Conservation (phyloP, 2,329 filamentous ascomycete genomes). For the Cytospora schulzeri region DNA sequence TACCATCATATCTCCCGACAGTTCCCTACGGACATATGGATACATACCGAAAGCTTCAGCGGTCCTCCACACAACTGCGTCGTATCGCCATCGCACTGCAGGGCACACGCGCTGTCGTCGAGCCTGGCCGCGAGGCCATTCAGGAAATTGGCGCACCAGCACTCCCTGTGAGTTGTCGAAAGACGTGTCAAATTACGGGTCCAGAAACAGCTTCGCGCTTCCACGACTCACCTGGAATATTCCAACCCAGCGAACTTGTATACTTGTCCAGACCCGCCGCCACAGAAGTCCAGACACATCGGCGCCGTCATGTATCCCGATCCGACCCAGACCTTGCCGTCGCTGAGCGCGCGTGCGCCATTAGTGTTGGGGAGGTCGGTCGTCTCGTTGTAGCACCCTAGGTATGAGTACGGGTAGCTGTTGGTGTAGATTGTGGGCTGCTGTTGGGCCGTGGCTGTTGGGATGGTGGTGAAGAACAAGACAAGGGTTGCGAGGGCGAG, state of each 20-base stretch:
- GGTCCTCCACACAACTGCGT: constrained; percentile 56
- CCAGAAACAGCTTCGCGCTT: too few relatives aligned
- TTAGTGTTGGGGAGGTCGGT: constrained; percentile 45
- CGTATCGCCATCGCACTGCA: constrained; percentile 56
- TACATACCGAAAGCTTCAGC: constrained; percentile 48
- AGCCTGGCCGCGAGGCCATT: constrained; percentile 49
- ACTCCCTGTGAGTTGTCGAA: constrained; percentile 47
- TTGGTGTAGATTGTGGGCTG: constrained; percentile 39
- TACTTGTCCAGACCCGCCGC: constrained; percentile 35
- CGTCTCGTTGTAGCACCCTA: constrained; percentile 63
- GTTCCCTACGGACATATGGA: neutral
- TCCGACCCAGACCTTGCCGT: constrained; percentile 43
- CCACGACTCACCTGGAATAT: constrained; percentile 46
- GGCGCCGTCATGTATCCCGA: constrained; percentile 54
- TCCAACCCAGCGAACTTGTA: constrained; percentile 58
- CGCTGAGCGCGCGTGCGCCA: constrained; percentile 47
- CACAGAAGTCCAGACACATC: constrained; percentile 55
- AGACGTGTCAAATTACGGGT: neutral
- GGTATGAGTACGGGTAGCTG: constrained; percentile 48
- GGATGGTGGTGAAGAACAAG: constrained; percentile 23
- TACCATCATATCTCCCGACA: neutral
- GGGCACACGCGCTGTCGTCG: constrained; percentile 50
- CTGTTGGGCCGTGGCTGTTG: neutral
- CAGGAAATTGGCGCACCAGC: constrained; percentile 60
- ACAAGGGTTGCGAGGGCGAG: constrained; percentile 9